phyloP scores from a whole-genome alignment of 805 yeast species.

The Komagataella mondaviorum region DNA sequence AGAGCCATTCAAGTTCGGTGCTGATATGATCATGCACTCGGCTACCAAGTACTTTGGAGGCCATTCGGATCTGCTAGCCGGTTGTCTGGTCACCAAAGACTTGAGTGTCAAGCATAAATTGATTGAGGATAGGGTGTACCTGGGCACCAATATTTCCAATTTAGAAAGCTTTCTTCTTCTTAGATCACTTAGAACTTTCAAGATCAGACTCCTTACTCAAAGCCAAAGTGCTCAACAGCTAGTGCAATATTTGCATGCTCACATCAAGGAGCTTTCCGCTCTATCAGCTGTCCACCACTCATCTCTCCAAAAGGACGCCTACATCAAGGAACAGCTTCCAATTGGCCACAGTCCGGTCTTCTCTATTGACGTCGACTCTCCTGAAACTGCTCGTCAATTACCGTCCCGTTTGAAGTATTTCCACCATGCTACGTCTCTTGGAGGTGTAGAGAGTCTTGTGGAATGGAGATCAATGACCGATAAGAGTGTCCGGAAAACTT shows the following conservation, averaged over 20 bases:
- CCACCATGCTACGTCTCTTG: slow-evolving; percentile 31
- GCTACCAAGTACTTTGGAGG: slow-evolving; percentile 47
- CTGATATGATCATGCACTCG: slow-evolving; percentile 38
- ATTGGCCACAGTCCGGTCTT: slow-evolving; percentile 34
- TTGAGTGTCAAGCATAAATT: slow-evolving; percentile 18
- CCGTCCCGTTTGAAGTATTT: slow-evolving; percentile 33
- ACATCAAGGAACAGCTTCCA: slow-evolving; percentile 25
- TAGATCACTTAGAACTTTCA: slow-evolving; percentile 36
- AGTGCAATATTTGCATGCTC: slow-evolving; percentile 22
- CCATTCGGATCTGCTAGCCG: slow-evolving; percentile 40
- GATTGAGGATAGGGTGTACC: slow-evolving; percentile 24
- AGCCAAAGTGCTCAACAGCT: slow-evolving; percentile 28
- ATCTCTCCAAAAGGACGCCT: slow-evolving; percentile 25
- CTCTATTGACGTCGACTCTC: slow-evolving; percentile 23
- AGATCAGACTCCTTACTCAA: slow-evolving; percentile 33
- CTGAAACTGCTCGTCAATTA: slow-evolving; percentile 22
- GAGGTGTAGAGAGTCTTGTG: slow-evolving; percentile 31
- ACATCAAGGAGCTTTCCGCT: slow-evolving; percentile 18
- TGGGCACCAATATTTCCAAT: slow-evolving; percentile 41
- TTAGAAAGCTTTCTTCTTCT: slow-evolving; percentile 33
- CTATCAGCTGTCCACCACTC: slow-evolving; percentile 24
- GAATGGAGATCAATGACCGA: slow-evolving; percentile 21
- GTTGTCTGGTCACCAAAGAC: slow-evolving; percentile 29
- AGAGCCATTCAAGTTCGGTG: slow-evolving; percentile 36
- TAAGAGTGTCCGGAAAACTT: slow-evolving; percentile 11